phyloP scores from a whole-genome alignment of 73 alveolate genomes.

The Tetrahymena borealis region DNA sequence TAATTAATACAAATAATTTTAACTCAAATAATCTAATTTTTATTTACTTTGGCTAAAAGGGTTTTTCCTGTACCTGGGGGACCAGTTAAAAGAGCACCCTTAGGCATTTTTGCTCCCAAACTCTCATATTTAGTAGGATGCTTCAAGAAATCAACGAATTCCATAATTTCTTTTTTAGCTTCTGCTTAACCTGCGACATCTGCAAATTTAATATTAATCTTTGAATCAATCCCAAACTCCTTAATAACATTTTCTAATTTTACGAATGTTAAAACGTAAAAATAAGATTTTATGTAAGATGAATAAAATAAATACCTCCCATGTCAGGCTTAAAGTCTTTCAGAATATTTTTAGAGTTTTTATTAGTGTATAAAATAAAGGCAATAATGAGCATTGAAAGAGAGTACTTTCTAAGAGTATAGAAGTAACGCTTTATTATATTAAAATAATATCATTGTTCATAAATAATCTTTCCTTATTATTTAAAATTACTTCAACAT shows the following conservation, averaged over 20 bases:
- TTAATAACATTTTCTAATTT: not conserved
- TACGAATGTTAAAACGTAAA: not conserved
- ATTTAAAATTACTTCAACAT: not conserved
- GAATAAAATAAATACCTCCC: not conserved
- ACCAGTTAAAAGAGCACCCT: conserved; percentile 83
- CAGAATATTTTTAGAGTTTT: not conserved
- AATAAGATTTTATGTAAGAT: not conserved
- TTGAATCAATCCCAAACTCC: conserved; percentile 26
- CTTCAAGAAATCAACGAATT: conserved; percentile 89
- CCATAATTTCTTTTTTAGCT: conserved; percentile 87
- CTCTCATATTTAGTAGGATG: conserved; percentile 71
- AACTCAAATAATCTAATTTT: no score
- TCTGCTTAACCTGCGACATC: conserved; percentile 96
- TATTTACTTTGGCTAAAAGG: conserved; percentile 66
- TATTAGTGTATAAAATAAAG: not conserved
- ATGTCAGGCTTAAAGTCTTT: not conserved
- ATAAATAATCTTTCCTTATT: not conserved
- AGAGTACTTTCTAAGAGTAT: not conserved
- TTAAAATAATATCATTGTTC: not conserved
- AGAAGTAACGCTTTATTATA: not conserved
- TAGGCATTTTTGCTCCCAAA: conserved; percentile 82
- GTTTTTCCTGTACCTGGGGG: conserved; percentile 99
- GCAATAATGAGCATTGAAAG: not conserved
- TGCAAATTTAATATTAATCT: conserved; percentile 42
- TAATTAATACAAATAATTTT: not conserved